Base-by-base conservation (phyloP, 257 asterid species). In the Capsicum chinense region DNA sequence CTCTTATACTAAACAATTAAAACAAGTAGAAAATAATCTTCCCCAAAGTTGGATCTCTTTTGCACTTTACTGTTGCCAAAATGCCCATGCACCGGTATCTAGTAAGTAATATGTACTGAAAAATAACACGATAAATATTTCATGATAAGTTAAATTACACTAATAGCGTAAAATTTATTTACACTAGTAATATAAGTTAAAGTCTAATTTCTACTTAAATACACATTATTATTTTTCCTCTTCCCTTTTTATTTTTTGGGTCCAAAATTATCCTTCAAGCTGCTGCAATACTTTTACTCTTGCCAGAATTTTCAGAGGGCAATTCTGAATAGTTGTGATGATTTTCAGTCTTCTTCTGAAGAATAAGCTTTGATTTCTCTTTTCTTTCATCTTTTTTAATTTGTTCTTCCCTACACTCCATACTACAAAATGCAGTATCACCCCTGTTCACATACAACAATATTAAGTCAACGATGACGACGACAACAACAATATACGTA, bases 391-490 rank as follows among this genome's bases (percentile, higher is more conserved):
- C 92, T 9, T 85, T 87, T 48, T 87, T 87, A 62, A 90, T 87
- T 79, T 80, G 83, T 79, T 87, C 86, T 44, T 88, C 92, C 73
- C 92, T 87, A 87, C 92, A 90, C 71, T 90, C 90, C 85, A 80
- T 81, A 76, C 91, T 90, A 85, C 92, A 90, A 81, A 88, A 90
- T 81, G 92, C 88, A 5, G 87, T 63, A 70, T 90, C 90, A 44
- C 92, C 92, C 88, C 92, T 90, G 82, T 44, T 60, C 60, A 44
- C 21, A n/a, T 7, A 33, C 0, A 9, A 79, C 9, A 54, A 26
- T 47, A 63, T 15, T 39, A 47, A 44, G 44, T 39, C 16, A 17
- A 50, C 3, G 4, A 58, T 39, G 44, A 54, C 0, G 4, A 48
- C 54, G 9, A 48, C 54, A 7, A 54, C 13, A 54, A 54, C 4